Evolutionary conservation across 2,329 filamentous ascomycete species (phyloP).

Genomic region (Aureobasidium uvarum): DNA sequence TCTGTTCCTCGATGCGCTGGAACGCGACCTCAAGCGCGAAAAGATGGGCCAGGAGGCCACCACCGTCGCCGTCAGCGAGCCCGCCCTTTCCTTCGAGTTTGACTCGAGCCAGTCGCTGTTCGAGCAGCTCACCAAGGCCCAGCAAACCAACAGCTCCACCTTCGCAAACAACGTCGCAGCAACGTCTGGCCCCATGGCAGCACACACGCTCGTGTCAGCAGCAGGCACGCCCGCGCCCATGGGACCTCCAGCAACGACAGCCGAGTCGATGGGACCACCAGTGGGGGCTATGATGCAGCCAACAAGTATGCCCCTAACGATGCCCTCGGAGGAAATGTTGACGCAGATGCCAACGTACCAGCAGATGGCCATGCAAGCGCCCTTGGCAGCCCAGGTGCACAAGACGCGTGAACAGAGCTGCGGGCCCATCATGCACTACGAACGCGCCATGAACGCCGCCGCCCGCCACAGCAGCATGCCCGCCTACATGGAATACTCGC

Average conservation of each 20-base stretch:
- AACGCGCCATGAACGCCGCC: conserved; percentile 70
- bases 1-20: conserved; percentile 93
- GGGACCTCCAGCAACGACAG: conserved; percentile 29
- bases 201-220: conserved; percentile 92
- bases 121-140: conserved; percentile 98
- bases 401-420: conserved; percentile 85
- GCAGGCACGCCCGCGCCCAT: conserved; percentile 68
- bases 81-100: conserved; percentile 96
- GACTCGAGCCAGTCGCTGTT: conserved; percentile 98
- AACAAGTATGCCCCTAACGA: conserved; percentile 45
- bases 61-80: conserved; percentile 94
- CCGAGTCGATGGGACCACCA: conserved; percentile 39
- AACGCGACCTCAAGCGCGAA: conserved; percentile 96
- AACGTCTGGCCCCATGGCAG: conserved; percentile 75
- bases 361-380: conserved; percentile 72
- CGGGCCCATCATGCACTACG: conserved; percentile 72
- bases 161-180: conserved; percentile 54
- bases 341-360: conserved; percentile 68
- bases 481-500: conserved; percentile 96
- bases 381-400: conserved; percentile 68
- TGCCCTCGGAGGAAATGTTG: conserved; percentile 58
- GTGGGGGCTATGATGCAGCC: conserved; percentile 33
- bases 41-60: conserved; percentile 99
- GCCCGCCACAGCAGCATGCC: conserved; percentile 94
- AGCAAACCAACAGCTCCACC: conserved; percentile 97